Conservation (phyloP, 2,329 filamentous ascomycete genomes). For the Scedosporium boydii region DNA sequence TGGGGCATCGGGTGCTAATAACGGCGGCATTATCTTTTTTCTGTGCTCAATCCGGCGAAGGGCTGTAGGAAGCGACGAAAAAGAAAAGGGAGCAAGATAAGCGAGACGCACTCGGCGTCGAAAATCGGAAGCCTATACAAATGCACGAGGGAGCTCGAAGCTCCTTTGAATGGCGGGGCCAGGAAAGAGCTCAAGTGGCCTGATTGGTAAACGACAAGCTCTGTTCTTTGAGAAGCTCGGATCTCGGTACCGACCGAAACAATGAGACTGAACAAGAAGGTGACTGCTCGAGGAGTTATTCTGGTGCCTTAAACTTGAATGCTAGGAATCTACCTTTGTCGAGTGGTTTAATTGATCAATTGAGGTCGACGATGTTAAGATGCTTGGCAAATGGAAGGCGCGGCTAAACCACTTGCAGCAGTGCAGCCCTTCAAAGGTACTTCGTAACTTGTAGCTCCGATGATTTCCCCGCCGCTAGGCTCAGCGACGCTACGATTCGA, state of each 20-base stretch:
- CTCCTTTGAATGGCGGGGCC: neutral
- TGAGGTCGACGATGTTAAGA: neutral
- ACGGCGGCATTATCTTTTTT: conserved; percentile 7
- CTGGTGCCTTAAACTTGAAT: neutral
- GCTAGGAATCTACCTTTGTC: neutral
- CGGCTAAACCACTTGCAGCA: neutral
- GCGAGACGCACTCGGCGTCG: neutral
- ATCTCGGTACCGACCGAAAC: too few species aligned
- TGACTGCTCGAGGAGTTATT: neutral
- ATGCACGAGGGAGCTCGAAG: neutral
- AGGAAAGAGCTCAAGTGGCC: neutral
- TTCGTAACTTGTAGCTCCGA: neutral
- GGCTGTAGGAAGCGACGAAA: neutral
- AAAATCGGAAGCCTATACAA: neutral
- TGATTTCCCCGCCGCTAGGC: neutral
- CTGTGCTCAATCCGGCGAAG: too few species aligned
- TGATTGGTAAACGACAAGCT: neutral
- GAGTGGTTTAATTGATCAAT: neutral
- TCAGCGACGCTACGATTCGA: neutral
- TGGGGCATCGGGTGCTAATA: conserved; percentile 9
- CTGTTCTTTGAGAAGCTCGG: neutral
- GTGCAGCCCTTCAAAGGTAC: too few species aligned
- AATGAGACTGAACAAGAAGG: too few species aligned
- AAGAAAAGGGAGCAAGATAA: neutral
- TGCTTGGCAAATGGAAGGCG: neutral